Conservation (phyloP, 768 basidiomycete species). For the Russula sp. region DNA sequence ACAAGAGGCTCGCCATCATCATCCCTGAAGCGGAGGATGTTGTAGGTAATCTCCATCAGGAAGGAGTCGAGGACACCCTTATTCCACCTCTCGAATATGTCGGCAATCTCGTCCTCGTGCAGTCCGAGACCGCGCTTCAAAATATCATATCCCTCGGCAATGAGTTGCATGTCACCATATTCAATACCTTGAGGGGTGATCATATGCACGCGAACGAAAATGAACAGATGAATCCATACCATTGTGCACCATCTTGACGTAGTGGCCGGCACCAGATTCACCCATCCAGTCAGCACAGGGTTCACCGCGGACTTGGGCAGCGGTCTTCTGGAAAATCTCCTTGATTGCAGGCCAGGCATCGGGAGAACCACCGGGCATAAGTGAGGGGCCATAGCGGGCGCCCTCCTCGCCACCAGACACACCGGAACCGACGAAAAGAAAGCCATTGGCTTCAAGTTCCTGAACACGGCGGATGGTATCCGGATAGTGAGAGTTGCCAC, state of each 20-base stretch:
- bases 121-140: slow-evolving; percentile 93
- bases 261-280: slow-evolving; percentile 91
- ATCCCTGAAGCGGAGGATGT: slow-evolving; percentile 96
- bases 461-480: slow-evolving; percentile 93
- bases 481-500: slow-evolving; percentile 98
- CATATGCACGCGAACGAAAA: slow-evolving; percentile 8
- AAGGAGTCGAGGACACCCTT: slow-evolving; percentile 99
- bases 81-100: slow-evolving; percentile 94
- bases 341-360: slow-evolving; percentile 97
- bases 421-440: slow-evolving; percentile 97
- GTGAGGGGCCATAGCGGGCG: slow-evolving; percentile 92
- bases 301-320: slow-evolving; percentile 90
- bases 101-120: slow-evolving; percentile 82
- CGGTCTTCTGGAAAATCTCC: slow-evolving; percentile 97
- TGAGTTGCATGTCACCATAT: slow-evolving; percentile 99
- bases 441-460: slow-evolving; percentile 90
- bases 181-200: slow-evolving; percentile 71
- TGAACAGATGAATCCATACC: slow-evolving; percentile 40
- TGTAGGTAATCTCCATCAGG: slow-evolving; percentile 96
- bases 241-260: slow-evolving; percentile 99
- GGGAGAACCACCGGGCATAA: slow-evolving; percentile 96
- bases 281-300: slow-evolving; percentile 99
- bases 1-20: slow-evolving; percentile 90
- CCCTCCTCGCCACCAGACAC: slow-evolving; percentile 99
- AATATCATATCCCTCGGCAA: slow-evolving; percentile 98